phyloP scores from a whole-genome alignment of 352 stramenopile species.

The Pythium aquatile region DNA sequence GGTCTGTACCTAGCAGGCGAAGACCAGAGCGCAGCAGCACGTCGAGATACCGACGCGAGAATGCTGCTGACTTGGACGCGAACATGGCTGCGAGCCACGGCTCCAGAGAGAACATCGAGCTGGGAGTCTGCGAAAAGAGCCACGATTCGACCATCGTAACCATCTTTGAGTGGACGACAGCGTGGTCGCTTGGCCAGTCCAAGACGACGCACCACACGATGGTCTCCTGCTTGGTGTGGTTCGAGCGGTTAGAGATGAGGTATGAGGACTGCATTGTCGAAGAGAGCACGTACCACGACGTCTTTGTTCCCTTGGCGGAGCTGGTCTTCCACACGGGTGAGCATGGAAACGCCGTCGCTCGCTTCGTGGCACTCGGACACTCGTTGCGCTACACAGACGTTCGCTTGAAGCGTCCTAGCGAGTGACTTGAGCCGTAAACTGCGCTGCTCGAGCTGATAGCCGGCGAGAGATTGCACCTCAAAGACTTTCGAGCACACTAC shows the following conservation, averaged over 20 bases:
- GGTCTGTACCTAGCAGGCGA: slow-evolving; percentile 6
- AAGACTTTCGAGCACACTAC: slow-evolving; percentile 9
- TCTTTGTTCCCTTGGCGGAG: neutral
- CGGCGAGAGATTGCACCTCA: slow-evolving; percentile 9
- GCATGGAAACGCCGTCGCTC: neutral
- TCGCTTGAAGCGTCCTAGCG: slow-evolving; percentile 20
- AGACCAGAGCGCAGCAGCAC: slow-evolving; percentile 1
- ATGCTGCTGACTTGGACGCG: slow-evolving; percentile 4
- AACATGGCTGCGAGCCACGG: slow-evolving; percentile 21
- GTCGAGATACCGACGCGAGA: slow-evolving; percentile 9
- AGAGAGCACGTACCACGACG: slow-evolving; percentile 11
- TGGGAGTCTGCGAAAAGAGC: slow-evolving; percentile 5
- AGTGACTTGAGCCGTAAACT: slow-evolving; percentile 10
- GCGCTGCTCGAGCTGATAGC: slow-evolving; percentile 7
- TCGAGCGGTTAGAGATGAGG: too few species aligned
- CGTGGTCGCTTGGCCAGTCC: slow-evolving; percentile 2
- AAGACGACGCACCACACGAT: slow-evolving; percentile 19
- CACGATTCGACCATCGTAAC: neutral
- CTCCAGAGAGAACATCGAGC: slow-evolving; percentile 1
- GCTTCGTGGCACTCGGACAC: neutral
- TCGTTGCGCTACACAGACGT: slow-evolving; percentile 3
- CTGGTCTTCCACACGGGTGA: slow-evolving; percentile 7
- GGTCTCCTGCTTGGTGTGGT: slow-evolving; percentile 8
- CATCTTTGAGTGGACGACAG: neutral
- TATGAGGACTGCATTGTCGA: neutral